Evolutionary conservation across 2,329 filamentous ascomycete genomes (phyloP).

Genomic region (Coniella vitis): DNA sequence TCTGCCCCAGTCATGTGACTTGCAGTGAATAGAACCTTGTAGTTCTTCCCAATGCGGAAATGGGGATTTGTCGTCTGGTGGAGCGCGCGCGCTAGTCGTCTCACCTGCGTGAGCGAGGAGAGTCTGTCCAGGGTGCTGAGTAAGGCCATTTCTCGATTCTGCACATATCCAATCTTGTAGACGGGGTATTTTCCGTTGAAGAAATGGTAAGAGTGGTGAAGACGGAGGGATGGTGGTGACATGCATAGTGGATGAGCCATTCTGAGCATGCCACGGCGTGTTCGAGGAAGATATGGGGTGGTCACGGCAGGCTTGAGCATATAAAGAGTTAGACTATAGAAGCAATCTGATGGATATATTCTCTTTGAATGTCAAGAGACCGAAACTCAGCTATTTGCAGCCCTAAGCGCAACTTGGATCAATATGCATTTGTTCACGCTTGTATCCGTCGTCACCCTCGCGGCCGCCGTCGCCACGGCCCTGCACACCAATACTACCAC

Average conservation of each 20-base stretch:
- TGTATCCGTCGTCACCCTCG: neutral
- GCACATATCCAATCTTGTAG: too few species aligned
- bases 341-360: too few species aligned
- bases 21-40: too few species aligned
- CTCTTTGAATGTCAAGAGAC: neutral
- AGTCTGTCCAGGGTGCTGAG: neutral
- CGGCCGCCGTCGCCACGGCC: slow-evolving; percentile 1
- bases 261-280: neutral
- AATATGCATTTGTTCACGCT: neutral
- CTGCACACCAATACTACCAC: slow-evolving; percentile 2
- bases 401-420: neutral
- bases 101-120: too few species aligned
- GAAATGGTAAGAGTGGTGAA: too few species aligned
- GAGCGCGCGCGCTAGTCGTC: neutral
- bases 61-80: too few species aligned
- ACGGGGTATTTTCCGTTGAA: too few species aligned
- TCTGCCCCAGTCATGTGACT: too few species aligned
- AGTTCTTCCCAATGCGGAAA: too few species aligned
- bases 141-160: neutral
- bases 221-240: too few species aligned
- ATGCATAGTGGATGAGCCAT: neutral
- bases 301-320: too few species aligned
- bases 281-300: neutral
- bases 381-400: neutral
- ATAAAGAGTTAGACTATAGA: too few species aligned